Base-by-base conservation (phyloP, 2,329 filamentous ascomycete species). In the Cladosporium sp. region DNA sequence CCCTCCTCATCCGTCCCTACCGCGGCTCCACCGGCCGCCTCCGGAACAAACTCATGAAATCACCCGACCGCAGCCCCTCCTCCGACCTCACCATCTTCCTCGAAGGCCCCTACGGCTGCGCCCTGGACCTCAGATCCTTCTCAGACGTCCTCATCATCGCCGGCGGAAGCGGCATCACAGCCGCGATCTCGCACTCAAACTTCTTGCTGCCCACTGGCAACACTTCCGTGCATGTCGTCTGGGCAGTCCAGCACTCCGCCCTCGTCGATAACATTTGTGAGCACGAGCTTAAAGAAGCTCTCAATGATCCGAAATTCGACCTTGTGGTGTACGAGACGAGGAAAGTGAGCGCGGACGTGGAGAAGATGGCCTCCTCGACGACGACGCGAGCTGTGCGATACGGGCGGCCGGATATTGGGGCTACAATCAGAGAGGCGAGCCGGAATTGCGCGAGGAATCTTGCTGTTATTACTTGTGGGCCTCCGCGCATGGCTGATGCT, bases 1-100 rank as follows among this genome's bases (percentile, higher is more conserved):
- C 79, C 4, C 84, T 85, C 69, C 80, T 82, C 70, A 79, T 85
- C 59, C 80, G 83, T 1, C 84, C 83, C 0, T 84, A 82, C 69
- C 75, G 81, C 59, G 83, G 84, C 59, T 84, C 83, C 77, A 86
- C 84, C 1, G 78, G 76, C 5, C 76, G 80, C n/a, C 78, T 85
- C 11, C 77, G 76, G 47, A 70, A 76, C 34, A 71, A 77, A 65
- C 60, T 82, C 75, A 63, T 70, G 75, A 51, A 67, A 64, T 34
- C 74, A 71, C 49, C 71, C 72, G 21, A 68, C 60, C 34, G 71
- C 55, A 30, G 69, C 66, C 14, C 74, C 73, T 18, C 71, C 73
- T 4, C 70, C 78, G 3, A 78, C 70, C 0, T 75, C 8, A 72
- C 68, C 3, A 32, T 85, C 49, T 77, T 85, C 3, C 71, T 85